These are phyloP conservation scores for Rhynchosporium agropyri DNA, from an alignment of 2,329 filamentous ascomycete genomes.

Conservation along the genomic window DNA sequence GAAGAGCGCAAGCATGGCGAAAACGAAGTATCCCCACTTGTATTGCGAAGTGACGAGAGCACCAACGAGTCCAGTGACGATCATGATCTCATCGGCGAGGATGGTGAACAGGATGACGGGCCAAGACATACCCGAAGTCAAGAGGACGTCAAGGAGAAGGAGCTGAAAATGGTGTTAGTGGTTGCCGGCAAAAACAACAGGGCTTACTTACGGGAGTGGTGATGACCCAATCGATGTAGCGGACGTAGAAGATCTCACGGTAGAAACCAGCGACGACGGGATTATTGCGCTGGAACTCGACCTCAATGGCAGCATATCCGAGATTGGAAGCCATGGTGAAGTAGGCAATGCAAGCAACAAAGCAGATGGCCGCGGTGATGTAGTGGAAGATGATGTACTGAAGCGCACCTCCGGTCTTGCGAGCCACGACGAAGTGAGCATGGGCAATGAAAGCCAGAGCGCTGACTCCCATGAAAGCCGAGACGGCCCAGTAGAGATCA, in stretches of 20 bases:
- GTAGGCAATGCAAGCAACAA: conserved; percentile 19
- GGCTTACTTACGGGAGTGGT: conserved; percentile 55
- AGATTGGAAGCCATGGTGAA: conserved; percentile 69
- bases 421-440: conserved; percentile 53
- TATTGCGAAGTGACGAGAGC: conserved; percentile 63
- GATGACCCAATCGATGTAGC: conserved; percentile 66
- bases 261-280: conserved; percentile 52
- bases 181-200: background rate
- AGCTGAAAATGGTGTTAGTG: conserved; percentile 42
- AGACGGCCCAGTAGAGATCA: conserved; percentile 65
- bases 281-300: conserved; percentile 55
- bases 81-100: conserved; percentile 66
- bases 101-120: conserved; percentile 65
- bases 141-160: conserved; percentile 61
- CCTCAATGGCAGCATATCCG: conserved; percentile 63
- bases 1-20: conserved; percentile 56
- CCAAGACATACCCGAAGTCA: conserved; percentile 66
- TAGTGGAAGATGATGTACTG: conserved; percentile 55
- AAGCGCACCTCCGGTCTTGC: conserved; percentile 48
- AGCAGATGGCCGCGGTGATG: conserved; percentile 15
- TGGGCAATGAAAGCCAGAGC: conserved; percentile 57
- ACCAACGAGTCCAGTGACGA: conserved; percentile 67
- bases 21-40: conserved; percentile 70
- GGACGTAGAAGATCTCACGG: conserved; percentile 67
- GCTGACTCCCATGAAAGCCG: conserved; percentile 58